Percentiles rank a stretch among this genome's conserved stretches.
phyloP scores from a whole-genome alignment of 1,284 basidiomycete species.

The Papiliotrema flavescens region DNA sequence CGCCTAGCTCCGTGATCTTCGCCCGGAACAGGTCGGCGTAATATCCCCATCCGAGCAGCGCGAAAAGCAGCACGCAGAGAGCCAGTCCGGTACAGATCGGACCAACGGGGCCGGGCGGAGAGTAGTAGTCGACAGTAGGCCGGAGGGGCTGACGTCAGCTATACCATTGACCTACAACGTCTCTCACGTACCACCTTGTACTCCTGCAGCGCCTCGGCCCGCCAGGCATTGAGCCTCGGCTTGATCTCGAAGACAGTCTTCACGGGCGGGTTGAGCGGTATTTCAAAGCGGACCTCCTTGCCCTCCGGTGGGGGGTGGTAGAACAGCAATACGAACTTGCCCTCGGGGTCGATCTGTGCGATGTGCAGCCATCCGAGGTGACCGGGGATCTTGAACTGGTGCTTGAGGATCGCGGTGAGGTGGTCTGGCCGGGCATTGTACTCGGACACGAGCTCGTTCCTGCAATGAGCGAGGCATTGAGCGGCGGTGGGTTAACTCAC shows the following conservation, averaged over 20 bases:
- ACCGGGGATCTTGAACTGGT: conserved; percentile 19
- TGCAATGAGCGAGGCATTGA: background rate
- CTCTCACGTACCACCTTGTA: conserved; percentile 25
- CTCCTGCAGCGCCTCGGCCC: conserved; percentile 14
- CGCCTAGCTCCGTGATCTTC: conserved; percentile 7
- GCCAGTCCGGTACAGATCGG: conserved; percentile 12
- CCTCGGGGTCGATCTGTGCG: conserved; percentile 14
- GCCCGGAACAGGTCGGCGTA: conserved; percentile 20
- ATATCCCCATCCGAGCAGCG: conserved; percentile 15
- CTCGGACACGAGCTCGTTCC: conserved; percentile 9
- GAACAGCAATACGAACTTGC: conserved; percentile 14
- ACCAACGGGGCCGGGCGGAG: conserved; percentile 21
- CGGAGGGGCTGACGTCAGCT: conserved; percentile 5
- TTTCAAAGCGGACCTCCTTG: conserved; percentile 14
- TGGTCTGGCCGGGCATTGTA: conserved; percentile 33
- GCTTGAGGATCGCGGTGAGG: conserved; percentile 34
- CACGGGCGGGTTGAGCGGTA: conserved; percentile 26
- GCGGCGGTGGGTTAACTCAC: conserved; percentile 3
- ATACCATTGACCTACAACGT: background rate
- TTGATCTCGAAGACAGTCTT: conserved; percentile 11
- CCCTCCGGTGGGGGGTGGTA: conserved; percentile 21
- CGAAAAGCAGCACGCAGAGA: conserved; percentile 20
- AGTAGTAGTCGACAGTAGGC: conserved; percentile 29
- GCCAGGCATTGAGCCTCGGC: conserved; percentile 11
- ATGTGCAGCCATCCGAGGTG: conserved; percentile 33